Percentiles rank a stretch among this genome's conserved stretches.
Evolutionary conservation across 371 early-diverging fungal species (phyloP).

Genomic region (Neoconidiobolus thromboides): DNA sequence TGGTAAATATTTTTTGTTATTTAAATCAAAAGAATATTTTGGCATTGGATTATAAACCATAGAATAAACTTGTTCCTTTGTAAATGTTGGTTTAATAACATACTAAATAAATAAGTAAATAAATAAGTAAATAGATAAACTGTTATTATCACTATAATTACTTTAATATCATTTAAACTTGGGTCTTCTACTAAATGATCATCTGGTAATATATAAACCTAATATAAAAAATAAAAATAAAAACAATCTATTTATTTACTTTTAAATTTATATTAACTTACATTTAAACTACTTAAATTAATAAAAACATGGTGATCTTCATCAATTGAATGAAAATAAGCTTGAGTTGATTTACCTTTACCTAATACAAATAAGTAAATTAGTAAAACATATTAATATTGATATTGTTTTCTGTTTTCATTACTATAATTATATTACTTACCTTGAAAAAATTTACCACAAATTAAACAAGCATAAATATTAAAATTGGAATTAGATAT

Average conservation of each 20-base stretch:
- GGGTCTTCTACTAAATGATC: constrained; percentile 75
- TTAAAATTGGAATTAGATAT: constrained; percentile 83
- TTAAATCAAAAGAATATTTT: constrained; percentile 57
- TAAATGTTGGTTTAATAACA: constrained; percentile 67
- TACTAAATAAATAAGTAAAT: constrained; percentile 21
- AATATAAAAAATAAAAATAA: not conserved
- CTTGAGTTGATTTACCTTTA: constrained; percentile 75
- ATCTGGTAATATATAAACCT: constrained; percentile 86
- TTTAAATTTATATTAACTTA: constrained; percentile 9
- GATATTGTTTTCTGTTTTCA: not conserved
- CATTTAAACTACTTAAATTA: constrained; percentile 71
- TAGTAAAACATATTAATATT: not conserved
- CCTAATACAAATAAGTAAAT: constrained; percentile 22
- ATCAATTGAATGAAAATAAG: constrained; percentile 87
- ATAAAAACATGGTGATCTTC: constrained; percentile 94
- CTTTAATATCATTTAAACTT: constrained; percentile 82
- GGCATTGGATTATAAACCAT: constrained; percentile 32
- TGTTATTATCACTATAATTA: constrained; percentile 9
- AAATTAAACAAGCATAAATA: constrained; percentile 92
- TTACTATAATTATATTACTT: no score
- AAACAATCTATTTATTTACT: constrained; percentile 1
- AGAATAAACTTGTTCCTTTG: constrained; percentile 37
- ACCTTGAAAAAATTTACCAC: constrained; percentile 95
- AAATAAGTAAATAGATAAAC: no score
- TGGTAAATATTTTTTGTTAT: constrained; percentile 69